Evolutionary conservation across 148 eudicot genomes (phyloP).

Genomic region (Rheum nobile): DNA sequence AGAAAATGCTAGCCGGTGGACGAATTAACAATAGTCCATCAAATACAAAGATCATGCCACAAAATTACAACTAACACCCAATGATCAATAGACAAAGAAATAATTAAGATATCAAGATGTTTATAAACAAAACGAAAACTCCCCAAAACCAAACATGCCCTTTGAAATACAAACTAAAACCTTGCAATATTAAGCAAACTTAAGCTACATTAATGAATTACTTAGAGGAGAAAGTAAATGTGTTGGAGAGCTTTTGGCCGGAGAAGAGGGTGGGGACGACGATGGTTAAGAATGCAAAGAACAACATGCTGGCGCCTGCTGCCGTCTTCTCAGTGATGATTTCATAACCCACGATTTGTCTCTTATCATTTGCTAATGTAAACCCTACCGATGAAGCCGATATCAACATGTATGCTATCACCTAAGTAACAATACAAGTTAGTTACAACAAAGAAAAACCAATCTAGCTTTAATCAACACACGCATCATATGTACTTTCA

Average conservation of each 20-base stretch:
- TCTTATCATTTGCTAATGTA: not conserved
- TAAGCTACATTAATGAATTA: not conserved
- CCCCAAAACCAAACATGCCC: not conserved
- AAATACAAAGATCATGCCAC: not conserved
- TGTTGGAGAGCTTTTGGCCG: not conserved
- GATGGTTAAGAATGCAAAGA: not conserved
- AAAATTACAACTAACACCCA: not conserved
- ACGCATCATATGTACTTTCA: no score
- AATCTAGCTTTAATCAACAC: no score
- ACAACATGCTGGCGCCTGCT: not conserved
- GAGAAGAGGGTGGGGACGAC: not conserved
- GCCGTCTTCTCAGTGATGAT: not conserved
- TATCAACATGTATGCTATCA: slow-evolving; percentile 1
- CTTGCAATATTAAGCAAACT: not conserved
- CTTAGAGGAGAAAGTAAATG: not conserved
- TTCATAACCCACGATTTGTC: not conserved
- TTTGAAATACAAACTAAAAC: not conserved
- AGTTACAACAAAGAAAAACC: no score
- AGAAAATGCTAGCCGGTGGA: not conserved
- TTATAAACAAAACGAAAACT: not conserved
- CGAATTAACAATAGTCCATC: not conserved
- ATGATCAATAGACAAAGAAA: not conserved
- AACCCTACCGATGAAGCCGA: slow-evolving; percentile 5
- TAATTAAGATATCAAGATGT: not conserved
- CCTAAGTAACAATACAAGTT: not conserved